Percentiles rank a stretch among this genome's conserved stretches.
phyloP scores from a whole-genome alignment of 1,284 basidiomycete genomes.

The Ceratobasidium sp. region DNA sequence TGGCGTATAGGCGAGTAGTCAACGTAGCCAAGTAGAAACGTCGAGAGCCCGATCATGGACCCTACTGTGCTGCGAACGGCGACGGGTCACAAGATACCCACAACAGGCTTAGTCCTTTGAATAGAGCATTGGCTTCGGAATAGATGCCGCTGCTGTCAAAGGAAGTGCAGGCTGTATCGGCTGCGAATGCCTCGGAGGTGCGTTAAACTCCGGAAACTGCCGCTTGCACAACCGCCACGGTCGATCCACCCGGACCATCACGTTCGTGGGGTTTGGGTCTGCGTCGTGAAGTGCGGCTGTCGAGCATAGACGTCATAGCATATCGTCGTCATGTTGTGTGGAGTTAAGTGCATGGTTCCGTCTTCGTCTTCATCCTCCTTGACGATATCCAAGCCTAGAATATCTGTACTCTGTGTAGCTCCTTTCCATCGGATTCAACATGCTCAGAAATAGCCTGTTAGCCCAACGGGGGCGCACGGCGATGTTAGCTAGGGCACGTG shows the following conservation, averaged over 20 bases:
- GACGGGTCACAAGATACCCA: conserved; percentile 62
- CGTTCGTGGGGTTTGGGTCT: conserved; percentile 83
- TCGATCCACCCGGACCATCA: conserved; percentile 77
- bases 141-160: conserved; percentile 49
- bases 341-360: conserved; percentile 32
- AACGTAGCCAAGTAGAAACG: conserved; percentile 94
- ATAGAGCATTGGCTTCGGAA: conserved; percentile 67
- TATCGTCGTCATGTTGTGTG: conserved; percentile 26
- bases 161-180: conserved; percentile 55
- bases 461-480: conserved; percentile 32
- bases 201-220: conserved; percentile 48
- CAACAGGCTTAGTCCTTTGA: conserved; percentile 91
- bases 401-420: conserved; percentile 72
- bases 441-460: conserved; percentile 71
- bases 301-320: conserved; percentile 11
- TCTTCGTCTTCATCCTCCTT: conserved; percentile 50
- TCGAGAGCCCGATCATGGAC: conserved; percentile 97
- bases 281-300: conserved; percentile 63
- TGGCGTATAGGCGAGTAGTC: conserved; percentile 85
- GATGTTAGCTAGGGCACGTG: conserved; percentile 3
- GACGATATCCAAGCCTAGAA: conserved; percentile 38
- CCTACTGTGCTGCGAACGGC: conserved; percentile 82
- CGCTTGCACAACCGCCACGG: conserved; percentile 28
- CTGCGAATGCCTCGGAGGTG: conserved; percentile 76
- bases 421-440: conserved; percentile 83